Percentiles rank a stretch among this genome's conserved stretches.
phyloP scores from a whole-genome alignment of 768 basidiomycete species.

The Termitomyces sp. region DNA sequence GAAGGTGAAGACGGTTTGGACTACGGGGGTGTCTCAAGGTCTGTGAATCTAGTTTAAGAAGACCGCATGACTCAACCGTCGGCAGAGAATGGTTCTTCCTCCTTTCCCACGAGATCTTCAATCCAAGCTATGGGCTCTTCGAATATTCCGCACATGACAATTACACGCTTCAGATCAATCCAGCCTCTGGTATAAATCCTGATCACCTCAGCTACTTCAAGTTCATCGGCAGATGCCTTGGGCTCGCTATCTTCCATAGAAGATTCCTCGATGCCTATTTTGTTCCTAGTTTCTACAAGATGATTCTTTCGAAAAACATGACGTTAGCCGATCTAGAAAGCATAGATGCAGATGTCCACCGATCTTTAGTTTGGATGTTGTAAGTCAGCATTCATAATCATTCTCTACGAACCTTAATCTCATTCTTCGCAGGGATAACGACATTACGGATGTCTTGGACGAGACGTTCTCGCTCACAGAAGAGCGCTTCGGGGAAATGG shows the following conservation, averaged over 20 bases:
- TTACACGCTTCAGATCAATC: constrained; percentile 78
- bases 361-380: constrained; percentile 74
- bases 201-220: constrained; percentile 79
- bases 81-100: constrained; percentile 83
- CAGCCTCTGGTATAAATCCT: constrained; percentile 68
- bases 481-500: constrained; percentile 69
- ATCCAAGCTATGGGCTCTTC: constrained; percentile 77
- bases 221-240: constrained; percentile 71
- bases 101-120: constrained; percentile 77
- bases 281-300: constrained; percentile 77
- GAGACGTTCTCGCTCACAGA: constrained; percentile 69
- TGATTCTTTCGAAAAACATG: constrained; percentile 59
- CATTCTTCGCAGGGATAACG: constrained; percentile 51
- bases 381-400: constrained; percentile 25
- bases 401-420: background rate
- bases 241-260: constrained; percentile 72
- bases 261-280: constrained; percentile 79
- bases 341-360: constrained; percentile 61
- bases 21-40: constrained; percentile 75
- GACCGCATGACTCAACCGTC: constrained; percentile 1
- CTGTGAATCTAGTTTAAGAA: background rate
- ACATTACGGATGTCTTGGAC: constrained; percentile 69
- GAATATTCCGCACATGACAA: constrained; percentile 79
- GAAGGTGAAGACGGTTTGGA: constrained; percentile 79
- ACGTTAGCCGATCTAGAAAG: constrained; percentile 61